These are phyloP conservation scores for Blastobotrys malaysiensis DNA, from an alignment of 1,139 yeast species.

Conservation along the genomic window DNA sequence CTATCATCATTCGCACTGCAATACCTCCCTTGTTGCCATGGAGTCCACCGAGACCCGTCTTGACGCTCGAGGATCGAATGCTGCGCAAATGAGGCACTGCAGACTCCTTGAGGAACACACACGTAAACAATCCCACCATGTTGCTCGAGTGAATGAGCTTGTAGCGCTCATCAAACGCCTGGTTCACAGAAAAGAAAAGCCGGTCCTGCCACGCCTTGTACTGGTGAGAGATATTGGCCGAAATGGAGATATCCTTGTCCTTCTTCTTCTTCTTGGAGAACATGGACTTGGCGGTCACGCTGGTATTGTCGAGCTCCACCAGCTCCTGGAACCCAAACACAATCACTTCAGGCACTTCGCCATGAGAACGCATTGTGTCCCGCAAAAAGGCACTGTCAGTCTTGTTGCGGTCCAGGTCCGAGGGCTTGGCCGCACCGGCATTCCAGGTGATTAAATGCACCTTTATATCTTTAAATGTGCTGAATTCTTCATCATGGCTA, in stretches of 20 bases:
- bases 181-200: conserved; percentile 21
- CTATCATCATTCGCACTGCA: conserved; percentile 73
- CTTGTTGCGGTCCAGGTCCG: conserved; percentile 26
- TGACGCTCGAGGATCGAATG: conserved; percentile 74
- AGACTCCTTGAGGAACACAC: conserved; percentile 59
- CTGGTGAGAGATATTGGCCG: conserved; percentile 33
- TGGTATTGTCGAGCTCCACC: conserved; percentile 83
- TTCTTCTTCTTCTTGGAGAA: conserved; percentile 35
- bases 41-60: conserved; percentile 92
- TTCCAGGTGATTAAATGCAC: conserved; percentile 40
- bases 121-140: conserved; percentile 75
- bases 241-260: conserved; percentile 27
- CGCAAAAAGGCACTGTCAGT: conserved; percentile 20
- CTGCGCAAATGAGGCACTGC: conserved; percentile 47
- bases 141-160: conserved; percentile 74
- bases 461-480: conserved; percentile 25
- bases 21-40: conserved; percentile 96
- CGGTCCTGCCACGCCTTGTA: conserved; percentile 39
- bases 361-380: conserved; percentile 18
- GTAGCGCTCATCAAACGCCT: conserved; percentile 40
- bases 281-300: conserved; percentile 64
- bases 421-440: conserved; percentile 39
- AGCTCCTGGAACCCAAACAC: conserved; percentile 91
- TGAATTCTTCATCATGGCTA: conserved; percentile 28
- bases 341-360: conserved; percentile 57